Conservation (phyloP, 140 eudicot genomes). For the Ambrosia hybrid region DNA sequence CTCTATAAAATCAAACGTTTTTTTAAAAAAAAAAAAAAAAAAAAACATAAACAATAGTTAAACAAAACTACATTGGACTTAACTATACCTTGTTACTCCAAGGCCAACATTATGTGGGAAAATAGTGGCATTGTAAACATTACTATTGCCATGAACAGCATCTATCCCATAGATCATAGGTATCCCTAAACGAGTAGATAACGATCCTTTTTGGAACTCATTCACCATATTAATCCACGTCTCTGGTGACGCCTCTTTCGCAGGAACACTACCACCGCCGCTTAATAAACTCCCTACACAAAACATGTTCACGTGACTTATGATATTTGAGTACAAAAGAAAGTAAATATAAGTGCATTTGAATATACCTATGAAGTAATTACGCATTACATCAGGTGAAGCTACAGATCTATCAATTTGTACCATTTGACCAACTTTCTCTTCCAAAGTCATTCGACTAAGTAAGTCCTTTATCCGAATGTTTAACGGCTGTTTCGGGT, state of each 20-base stretch:
- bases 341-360: background rate
- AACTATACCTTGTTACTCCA: slow-evolving; percentile 51
- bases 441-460: slow-evolving; percentile 54
- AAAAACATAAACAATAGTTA: background rate
- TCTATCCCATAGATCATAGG: slow-evolving; percentile 67
- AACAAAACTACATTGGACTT: background rate
- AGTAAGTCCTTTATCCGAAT: slow-evolving; percentile 52
- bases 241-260: slow-evolving; percentile 33
- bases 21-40: no score
- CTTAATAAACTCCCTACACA: slow-evolving; percentile 50
- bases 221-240: slow-evolving; percentile 59
- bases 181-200: slow-evolving; percentile 58
- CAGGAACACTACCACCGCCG: slow-evolving; percentile 54
- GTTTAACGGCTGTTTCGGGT: slow-evolving; percentile 35
- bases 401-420: slow-evolving; percentile 53
- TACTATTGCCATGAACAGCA: slow-evolving; percentile 59
- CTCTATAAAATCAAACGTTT: no score
- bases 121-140: slow-evolving; percentile 55
- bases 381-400: slow-evolving; percentile 43
- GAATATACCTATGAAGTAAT: slow-evolving; percentile 45
- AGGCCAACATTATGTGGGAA: slow-evolving; percentile 65
- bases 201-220: slow-evolving; percentile 43
- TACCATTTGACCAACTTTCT: slow-evolving; percentile 68
- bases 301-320: background rate
- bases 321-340: background rate